phyloP scores from a whole-genome alignment of 495 filamentous ascomycete species.

The Penicillium tannophilum region DNA sequence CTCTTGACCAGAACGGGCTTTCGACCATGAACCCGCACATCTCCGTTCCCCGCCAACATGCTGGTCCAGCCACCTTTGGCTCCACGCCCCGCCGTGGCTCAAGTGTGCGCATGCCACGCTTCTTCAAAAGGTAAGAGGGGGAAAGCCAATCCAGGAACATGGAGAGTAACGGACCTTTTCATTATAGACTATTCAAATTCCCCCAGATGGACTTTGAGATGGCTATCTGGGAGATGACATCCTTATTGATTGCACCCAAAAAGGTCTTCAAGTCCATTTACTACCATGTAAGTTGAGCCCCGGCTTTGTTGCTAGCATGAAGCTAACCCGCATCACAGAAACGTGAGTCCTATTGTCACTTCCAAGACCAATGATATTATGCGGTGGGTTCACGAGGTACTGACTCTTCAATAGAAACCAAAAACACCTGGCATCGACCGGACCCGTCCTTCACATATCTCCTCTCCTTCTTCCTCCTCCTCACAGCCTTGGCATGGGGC shows the following conservation, averaged over 20 bases:
- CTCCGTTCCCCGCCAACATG: slow-evolving; percentile 62
- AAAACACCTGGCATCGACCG: slow-evolving; percentile 76
- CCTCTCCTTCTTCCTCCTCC: slow-evolving; percentile 70
- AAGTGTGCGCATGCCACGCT: slow-evolving; percentile 57
- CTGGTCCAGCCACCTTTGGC: slow-evolving; percentile 55
- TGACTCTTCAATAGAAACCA: slow-evolving; percentile 58
- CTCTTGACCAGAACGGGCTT: slow-evolving; percentile 23
- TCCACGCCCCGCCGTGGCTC: slow-evolving; percentile 52
- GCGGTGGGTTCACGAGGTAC: slow-evolving; percentile 1
- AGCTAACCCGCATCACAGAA: slow-evolving; percentile 45
- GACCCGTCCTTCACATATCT: slow-evolving; percentile 80
- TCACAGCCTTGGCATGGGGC: slow-evolving; percentile 74
- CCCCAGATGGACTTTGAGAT: slow-evolving; percentile 74
- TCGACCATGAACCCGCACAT: slow-evolving; percentile 63
- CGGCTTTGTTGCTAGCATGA: slow-evolving; percentile 17
- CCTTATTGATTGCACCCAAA: slow-evolving; percentile 71
- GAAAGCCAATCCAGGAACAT: not conserved
- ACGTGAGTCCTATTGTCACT: slow-evolving; percentile 47
- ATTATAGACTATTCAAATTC: slow-evolving; percentile 61
- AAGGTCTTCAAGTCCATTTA: slow-evolving; percentile 78
- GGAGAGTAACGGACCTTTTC: not conserved
- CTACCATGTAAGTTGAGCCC: slow-evolving; percentile 60
- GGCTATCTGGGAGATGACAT: slow-evolving; percentile 81
- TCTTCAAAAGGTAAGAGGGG: slow-evolving; percentile 52
- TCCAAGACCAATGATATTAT: not conserved